Base-by-base conservation (phyloP, 306 rosid genomes). In the Prosopis cineraria region DNA sequence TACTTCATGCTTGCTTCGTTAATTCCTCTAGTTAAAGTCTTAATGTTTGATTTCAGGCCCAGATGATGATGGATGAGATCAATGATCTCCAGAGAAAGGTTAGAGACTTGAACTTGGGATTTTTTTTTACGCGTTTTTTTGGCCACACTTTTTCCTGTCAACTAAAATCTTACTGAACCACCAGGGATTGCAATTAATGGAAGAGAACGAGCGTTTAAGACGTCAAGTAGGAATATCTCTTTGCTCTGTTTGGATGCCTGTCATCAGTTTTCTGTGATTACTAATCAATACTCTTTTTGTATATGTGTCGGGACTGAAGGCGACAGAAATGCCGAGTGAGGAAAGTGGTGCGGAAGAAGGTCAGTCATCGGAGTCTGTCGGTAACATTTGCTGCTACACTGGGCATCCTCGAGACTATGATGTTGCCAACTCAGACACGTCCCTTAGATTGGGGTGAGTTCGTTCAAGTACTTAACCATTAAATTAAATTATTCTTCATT, bases 371-470 rank as follows among this genome's bases (percentile, higher is more conserved):
- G 97, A 89, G 76, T 92, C 93, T 0, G 84, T 91, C 39, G 91
- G 96, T 4, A 87, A 92, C 34, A 73, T 78, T 62, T 88, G 84
- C 84, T 84, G 83, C 84, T 89, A 92, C 62, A 70, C 64, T 52
- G 81, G 86, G 43, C 87, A 91, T 58, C 89, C 94, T 1, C 91
- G 81, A 13, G 97, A 95, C 58, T 69, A 81, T 74, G 98, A 92
- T 37, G 64, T 27, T 37, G 64, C 13, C 17, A 88, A 84, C 75
- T 95, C 98, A 9, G 98, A 92, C 69, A 95, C 91, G 0, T 91
- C 96, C 6, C 98, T 95, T 72, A 91, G 87, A 72, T 53, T 95
- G 73, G 98, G 98, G 98, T 95, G 25, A 77, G 91, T 63, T 84
- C 59, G 30, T 1, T 31, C 44, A 5, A 44, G 2, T 52, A 30